A percentile compares a stretch with the other conserved stretches of the same genome.
These are phyloP conservation scores for Candida insectorum DNA, from an alignment of 805 yeast genomes.

Conservation along the genomic window DNA sequence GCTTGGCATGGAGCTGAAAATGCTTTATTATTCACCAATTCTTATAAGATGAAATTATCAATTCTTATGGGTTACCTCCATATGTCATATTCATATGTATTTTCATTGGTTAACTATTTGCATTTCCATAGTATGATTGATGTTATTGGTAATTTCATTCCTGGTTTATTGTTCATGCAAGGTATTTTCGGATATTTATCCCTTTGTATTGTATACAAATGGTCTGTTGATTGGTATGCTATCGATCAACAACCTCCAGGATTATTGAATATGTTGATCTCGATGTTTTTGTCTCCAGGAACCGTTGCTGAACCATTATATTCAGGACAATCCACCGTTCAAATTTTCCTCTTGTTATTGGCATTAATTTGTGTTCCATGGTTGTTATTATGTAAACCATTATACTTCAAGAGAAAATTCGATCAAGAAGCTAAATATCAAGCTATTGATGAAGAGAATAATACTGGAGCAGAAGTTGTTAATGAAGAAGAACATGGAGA, in stretches of 20 bases:
- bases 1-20: conserved; percentile 98
- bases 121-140: conserved; percentile 72
- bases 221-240: conserved; percentile 90
- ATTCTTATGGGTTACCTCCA: conserved; percentile 91
- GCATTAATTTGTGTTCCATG: conserved; percentile 93
- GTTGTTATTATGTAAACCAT: conserved; percentile 81
- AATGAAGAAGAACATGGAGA: conserved; percentile 43
- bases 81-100: conserved; percentile 86
- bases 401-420: conserved; percentile 59
- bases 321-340: conserved; percentile 75
- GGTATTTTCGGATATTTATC: conserved; percentile 93
- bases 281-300: conserved; percentile 95
- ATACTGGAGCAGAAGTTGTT: conserved; percentile 21
- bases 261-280: conserved; percentile 87
- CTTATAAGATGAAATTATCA: conserved; percentile 96
- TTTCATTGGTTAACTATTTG: conserved; percentile 77
- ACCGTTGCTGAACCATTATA: conserved; percentile 75
- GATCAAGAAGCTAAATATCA: conserved; percentile 48
- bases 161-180: conserved; percentile 93
- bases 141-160: conserved; percentile 87
- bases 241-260: conserved; percentile 84
- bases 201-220: conserved; percentile 82
- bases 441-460: conserved; percentile 32
- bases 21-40: conserved; percentile 82
- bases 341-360: conserved; percentile 63